Evolutionary conservation across 495 filamentous ascomycete genomes (phyloP).

Genomic region (Penicillium atrosanguineum): DNA sequence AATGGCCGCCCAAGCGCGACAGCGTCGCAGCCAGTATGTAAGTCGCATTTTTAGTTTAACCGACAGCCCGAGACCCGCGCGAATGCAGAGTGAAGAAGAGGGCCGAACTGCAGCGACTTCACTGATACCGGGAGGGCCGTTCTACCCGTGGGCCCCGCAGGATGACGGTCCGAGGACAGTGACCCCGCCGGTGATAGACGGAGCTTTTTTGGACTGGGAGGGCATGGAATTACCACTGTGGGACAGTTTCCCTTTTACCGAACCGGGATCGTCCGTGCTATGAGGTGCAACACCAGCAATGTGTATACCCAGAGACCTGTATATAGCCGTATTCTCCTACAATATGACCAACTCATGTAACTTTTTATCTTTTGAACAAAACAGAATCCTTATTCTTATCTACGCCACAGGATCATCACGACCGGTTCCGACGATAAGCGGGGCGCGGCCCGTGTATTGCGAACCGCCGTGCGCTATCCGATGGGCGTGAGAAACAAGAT

Average conservation of each 20-base stretch:
- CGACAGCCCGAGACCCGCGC: constrained; percentile 12
- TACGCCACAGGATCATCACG: not conserved
- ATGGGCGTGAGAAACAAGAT: constrained; percentile 8
- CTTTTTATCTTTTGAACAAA: not conserved
- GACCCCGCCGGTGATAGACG: constrained; percentile 18
- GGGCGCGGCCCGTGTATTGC: constrained; percentile 17
- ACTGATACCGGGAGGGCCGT: constrained; percentile 5
- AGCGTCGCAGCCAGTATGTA: constrained; percentile 34
- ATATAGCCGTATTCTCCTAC: not conserved
- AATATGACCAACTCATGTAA: not conserved
- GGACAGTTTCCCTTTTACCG: constrained; percentile 40
- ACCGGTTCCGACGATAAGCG: constrained; percentile 19
- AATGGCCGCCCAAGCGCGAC: constrained; percentile 26
- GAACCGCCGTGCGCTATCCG: constrained; percentile 18
- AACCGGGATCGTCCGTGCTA: constrained; percentile 20
- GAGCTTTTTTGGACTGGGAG: constrained; percentile 26
- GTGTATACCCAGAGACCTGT: not conserved
- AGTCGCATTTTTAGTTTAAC: constrained; percentile 38
- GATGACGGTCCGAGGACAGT: constrained; percentile 15
- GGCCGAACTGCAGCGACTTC: constrained; percentile 8
- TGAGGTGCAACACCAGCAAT: not conserved
- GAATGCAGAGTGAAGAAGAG: constrained; percentile 2
- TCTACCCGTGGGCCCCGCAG: constrained; percentile 20
- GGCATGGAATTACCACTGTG: constrained; percentile 35
- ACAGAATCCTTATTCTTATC: not conserved